Conservation (phyloP, 306 rosid species). For the Sesbania bispinosa region DNA sequence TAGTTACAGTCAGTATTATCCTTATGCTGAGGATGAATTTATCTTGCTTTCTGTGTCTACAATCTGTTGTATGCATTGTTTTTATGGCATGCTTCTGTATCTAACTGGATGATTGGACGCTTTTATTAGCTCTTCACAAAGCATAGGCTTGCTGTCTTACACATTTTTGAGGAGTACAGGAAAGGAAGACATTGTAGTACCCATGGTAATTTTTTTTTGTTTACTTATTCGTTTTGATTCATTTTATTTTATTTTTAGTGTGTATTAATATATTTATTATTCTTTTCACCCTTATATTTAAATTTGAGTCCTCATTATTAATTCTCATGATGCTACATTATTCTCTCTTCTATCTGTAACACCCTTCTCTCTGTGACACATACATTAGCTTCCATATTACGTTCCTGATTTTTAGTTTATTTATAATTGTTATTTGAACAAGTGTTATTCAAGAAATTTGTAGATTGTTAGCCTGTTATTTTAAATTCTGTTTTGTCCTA, state of each 20-base stretch:
- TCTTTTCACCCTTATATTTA: too few species aligned
- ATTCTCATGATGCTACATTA: too few species aligned
- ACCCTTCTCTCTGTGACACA: too few species aligned
- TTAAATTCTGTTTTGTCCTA: too few species aligned
- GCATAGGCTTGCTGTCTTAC: constrained; percentile 92
- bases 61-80: background rate
- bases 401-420: too few species aligned
- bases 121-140: constrained; percentile 66
- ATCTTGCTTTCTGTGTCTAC: constrained; percentile 1
- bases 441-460: too few species aligned
- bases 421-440: too few species aligned
- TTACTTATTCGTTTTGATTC: background rate
- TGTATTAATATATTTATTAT: background rate
- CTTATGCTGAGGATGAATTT: background rate
- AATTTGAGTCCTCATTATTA: too few species aligned
- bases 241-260: too few species aligned
- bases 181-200: constrained; percentile 94
- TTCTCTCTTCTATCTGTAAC: too few species aligned
- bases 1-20: background rate
- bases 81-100: constrained; percentile 22
- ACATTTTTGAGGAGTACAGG: constrained; percentile 92
- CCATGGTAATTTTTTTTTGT: constrained; percentile 65
- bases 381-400: too few species aligned
- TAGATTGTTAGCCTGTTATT: too few species aligned
- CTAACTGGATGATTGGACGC: constrained; percentile 37